phyloP scores from a whole-genome alignment of 2,329 filamentous ascomycete species.

The Sporothrix humicola region DNA sequence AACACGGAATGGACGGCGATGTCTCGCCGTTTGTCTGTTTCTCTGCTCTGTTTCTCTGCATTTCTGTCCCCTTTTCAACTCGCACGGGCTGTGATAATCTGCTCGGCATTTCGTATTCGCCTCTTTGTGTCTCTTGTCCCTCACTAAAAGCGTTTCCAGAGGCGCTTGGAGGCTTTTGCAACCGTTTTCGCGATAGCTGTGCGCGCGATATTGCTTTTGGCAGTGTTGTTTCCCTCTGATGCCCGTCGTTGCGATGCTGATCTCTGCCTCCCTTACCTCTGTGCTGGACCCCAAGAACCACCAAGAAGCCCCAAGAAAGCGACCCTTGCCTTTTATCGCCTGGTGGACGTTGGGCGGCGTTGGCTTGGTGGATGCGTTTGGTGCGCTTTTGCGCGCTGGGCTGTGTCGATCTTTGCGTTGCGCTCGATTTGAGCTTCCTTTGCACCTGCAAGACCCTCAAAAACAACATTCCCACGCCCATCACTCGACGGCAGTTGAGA shows the following conservation, averaged over 20 bases:
- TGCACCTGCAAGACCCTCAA: not conserved
- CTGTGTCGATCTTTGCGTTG: not conserved
- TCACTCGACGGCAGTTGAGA: conserved; percentile 11
- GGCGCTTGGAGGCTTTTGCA: no score
- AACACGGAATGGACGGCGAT: no score
- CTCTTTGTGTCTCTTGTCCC: not conserved
- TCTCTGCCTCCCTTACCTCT: conserved; percentile 14
- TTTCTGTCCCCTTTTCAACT: not conserved
- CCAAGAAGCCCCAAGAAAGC: no score
- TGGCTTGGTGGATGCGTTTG: no score
- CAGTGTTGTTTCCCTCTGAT: no score
- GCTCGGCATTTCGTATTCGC: not conserved
- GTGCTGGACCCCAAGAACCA: not conserved
- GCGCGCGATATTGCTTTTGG: no score
- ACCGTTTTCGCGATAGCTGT: no score
- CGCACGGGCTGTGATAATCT: not conserved
- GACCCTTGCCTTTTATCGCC: not conserved
- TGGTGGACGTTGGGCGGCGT: not conserved
- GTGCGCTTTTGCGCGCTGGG: not conserved
- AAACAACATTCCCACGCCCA: not conserved
- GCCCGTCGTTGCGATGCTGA: not conserved
- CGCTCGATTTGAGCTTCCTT: not conserved
- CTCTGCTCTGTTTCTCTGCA: not conserved
- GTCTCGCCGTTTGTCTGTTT: not conserved
- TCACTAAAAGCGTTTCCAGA: not conserved